These are phyloP conservation scores for Russula virescens DNA, from an alignment of 768 basidiomycete species.

Conservation along the genomic window DNA sequence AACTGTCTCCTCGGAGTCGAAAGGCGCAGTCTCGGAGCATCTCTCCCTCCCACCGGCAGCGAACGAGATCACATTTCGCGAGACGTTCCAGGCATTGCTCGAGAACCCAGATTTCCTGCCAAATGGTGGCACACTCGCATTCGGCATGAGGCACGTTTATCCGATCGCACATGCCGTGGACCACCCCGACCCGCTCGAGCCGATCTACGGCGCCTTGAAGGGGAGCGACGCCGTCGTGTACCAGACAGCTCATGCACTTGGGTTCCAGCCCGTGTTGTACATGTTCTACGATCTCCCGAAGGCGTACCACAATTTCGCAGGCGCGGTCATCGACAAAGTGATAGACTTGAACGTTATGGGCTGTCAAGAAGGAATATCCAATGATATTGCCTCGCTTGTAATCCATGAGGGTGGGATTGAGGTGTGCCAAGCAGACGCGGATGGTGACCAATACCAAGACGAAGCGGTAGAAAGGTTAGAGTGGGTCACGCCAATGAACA, in stretches of 20 bases:
- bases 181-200: not conserved
- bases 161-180: conserved; percentile 25
- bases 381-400: too few relatives aligned
- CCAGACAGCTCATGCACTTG: not conserved
- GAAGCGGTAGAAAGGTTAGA: too few relatives aligned
- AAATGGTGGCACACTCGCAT: conserved; percentile 38
- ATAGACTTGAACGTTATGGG: not conserved
- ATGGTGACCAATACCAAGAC: too few relatives aligned
- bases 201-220: conserved; percentile 5
- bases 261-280: conserved; percentile 9
- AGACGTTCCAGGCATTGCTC: not conserved
- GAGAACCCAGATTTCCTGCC: conserved; percentile 31
- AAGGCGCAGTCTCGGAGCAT: too few relatives aligned
- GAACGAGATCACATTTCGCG: not conserved
- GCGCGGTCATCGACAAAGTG: not conserved
- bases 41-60: not conserved
- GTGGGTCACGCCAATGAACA: conserved; percentile 7
- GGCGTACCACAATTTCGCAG: not conserved
- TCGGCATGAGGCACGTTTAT: conserved; percentile 38
- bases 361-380: too few relatives aligned
- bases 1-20: too few relatives aligned
- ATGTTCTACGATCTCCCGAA: not conserved
- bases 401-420: too few relatives aligned
- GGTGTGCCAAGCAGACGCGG: too few relatives aligned
- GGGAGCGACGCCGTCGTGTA: conserved; percentile 9